A percentile compares a stretch with the other conserved stretches of the same genome.
These are phyloP conservation scores for Xylaria acuta DNA, from an alignment of 495 filamentous ascomycete genomes.

Conservation along the genomic window DNA sequence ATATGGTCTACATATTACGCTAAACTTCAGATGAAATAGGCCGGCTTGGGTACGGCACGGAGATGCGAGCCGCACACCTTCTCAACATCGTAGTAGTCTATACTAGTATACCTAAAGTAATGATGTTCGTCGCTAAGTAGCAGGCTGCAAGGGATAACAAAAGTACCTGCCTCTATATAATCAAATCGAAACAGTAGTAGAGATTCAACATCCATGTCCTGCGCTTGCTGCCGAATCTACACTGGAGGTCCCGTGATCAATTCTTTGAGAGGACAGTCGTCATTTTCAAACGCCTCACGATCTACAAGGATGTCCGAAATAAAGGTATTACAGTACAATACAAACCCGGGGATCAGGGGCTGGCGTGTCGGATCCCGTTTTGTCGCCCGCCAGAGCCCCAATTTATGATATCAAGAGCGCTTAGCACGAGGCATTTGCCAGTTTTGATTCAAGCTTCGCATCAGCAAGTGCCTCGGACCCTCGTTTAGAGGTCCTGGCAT, in stretches of 20 bases:
- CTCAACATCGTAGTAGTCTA: background rate
- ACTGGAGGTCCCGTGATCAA: background rate
- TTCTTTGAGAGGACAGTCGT: background rate
- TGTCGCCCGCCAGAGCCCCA: background rate
- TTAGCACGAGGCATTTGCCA: conserved; percentile 4
- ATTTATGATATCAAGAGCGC: background rate
- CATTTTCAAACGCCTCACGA: background rate
- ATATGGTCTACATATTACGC: background rate
- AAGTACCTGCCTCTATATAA: conserved; percentile 4
- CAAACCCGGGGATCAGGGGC: conserved; percentile 25
- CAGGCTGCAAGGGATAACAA: background rate
- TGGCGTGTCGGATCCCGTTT: conserved; percentile 16
- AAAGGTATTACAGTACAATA: conserved; percentile 4
- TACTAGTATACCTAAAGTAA: background rate
- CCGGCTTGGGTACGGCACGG: conserved; percentile 3
- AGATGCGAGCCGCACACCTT: conserved; percentile 3
- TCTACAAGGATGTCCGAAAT: background rate
- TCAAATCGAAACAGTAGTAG: conserved; percentile 2
- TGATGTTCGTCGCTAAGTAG: background rate
- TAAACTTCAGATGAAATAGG: conserved; percentile 10
- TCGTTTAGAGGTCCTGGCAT: background rate
- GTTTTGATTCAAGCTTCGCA: conserved; percentile 6
- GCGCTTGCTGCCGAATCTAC: background rate
- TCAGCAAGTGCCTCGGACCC: conserved; percentile 12
- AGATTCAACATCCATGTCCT: background rate